These are phyloP conservation scores for Kwoniella sp. DNA, from an alignment of 768 basidiomycete genomes.

Conservation along the genomic window DNA sequence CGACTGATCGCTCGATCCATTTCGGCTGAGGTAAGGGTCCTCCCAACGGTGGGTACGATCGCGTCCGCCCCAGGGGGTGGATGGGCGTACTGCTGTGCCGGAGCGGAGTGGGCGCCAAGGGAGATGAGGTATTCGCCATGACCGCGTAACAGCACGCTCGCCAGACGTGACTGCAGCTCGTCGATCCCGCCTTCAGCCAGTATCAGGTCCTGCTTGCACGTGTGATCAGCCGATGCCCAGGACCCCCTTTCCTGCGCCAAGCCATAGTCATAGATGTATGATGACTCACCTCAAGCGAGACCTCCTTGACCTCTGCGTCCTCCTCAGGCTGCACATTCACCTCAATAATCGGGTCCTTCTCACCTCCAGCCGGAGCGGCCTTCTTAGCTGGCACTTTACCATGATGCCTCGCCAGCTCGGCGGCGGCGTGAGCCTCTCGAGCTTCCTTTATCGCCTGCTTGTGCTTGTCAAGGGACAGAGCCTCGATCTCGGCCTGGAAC, in stretches of 20 bases:
- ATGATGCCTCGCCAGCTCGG: slow-evolving; percentile 42
- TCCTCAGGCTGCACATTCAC: slow-evolving; percentile 13
- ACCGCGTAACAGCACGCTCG: slow-evolving; percentile 21
- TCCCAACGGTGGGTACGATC: slow-evolving; percentile 15
- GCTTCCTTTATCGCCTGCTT: slow-evolving; percentile 27
- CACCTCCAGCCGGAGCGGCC: neutral
- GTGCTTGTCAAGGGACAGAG: slow-evolving; percentile 29
- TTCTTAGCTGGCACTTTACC: slow-evolving; percentile 26
- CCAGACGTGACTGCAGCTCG: slow-evolving; percentile 21
- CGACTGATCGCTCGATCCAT: slow-evolving; percentile 33
- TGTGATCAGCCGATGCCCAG: too few relatives aligned
- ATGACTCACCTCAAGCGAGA: slow-evolving; percentile 29
- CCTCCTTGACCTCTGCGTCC: slow-evolving; percentile 18
- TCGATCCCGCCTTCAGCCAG: slow-evolving; percentile 18
- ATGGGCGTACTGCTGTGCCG: slow-evolving; percentile 27
- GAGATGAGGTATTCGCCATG: slow-evolving; percentile 49
- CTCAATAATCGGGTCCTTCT: slow-evolving; percentile 17
- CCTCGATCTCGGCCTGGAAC: slow-evolving; percentile 49
- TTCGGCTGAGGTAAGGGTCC: slow-evolving; percentile 12
- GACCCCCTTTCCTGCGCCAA: too few relatives aligned
- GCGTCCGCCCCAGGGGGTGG: slow-evolving; percentile 3
- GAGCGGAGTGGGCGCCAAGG: slow-evolving; percentile 43
- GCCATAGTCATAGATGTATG: neutral
- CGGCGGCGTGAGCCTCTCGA: slow-evolving; percentile 30
- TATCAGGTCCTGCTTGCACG: slow-evolving; percentile 29